Percentiles rank a stretch among this genome's conserved stretches.
Evolutionary conservation across 148 eudicot genomes (phyloP).

Genomic region (Rhododendron ovatum): DNA sequence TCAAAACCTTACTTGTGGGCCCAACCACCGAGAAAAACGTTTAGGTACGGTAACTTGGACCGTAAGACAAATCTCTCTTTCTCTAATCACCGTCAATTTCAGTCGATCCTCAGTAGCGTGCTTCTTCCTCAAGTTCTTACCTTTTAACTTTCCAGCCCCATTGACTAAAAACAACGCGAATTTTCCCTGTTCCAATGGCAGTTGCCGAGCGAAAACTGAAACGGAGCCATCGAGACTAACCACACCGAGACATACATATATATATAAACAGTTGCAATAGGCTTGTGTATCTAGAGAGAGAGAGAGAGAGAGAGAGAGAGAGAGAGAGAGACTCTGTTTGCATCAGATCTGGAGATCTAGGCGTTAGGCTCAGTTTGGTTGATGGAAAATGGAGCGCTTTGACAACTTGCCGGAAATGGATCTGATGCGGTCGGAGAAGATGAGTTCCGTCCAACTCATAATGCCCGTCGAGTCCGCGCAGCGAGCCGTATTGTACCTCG

Average conservation of each 20-base stretch:
- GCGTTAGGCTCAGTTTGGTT: slow-evolving; percentile 10
- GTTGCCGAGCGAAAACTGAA: not conserved
- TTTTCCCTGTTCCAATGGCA: not conserved
- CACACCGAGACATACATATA: not conserved
- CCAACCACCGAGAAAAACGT: not conserved
- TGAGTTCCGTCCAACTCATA: slow-evolving; percentile 81
- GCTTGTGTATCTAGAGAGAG: not conserved
- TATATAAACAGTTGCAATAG: not conserved
- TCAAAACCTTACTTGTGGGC: not conserved
- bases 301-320: slow-evolving; percentile 2
- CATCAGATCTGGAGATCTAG: slow-evolving; percentile 1
- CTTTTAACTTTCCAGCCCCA: not conserved
- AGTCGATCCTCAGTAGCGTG: not conserved
- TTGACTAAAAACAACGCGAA: not conserved
- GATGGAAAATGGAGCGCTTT: slow-evolving; percentile 70
- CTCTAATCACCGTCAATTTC: not conserved
- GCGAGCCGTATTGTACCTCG: slow-evolving; percentile 91
- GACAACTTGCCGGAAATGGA: slow-evolving; percentile 80
- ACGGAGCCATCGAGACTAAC: not conserved
- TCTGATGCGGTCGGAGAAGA: slow-evolving; percentile 98
- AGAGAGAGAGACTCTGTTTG: not conserved
- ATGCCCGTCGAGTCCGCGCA: slow-evolving; percentile 93
- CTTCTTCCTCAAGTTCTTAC: not conserved
- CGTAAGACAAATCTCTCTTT: not conserved
- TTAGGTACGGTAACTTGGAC: not conserved